Base-by-base conservation (phyloP, 352 stramenopile genomes). In the Phytophthora pistaciae region DNA sequence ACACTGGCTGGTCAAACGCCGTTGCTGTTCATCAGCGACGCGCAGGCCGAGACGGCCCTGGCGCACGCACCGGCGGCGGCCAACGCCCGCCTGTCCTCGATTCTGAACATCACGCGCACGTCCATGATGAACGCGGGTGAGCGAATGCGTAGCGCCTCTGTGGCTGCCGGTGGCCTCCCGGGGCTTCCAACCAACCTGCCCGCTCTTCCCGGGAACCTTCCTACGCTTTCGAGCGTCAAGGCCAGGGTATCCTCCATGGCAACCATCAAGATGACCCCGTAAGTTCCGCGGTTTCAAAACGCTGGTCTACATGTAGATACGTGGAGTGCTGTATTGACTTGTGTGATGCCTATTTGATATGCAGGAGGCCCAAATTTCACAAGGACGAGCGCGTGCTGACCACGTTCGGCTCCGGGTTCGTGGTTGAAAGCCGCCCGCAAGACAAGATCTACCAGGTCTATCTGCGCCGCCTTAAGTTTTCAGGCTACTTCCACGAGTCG, bases 391-490 rank as follows among this genome's bases (percentile, higher is more conserved):
- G 89, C 20, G 84, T 96, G 65, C 53, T 96, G 40, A 93, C 85
- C 16, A 79, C 64, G 33, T 93, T 94, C 61, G 89, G 89, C 36
- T 96, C 89, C 23, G 89, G 87, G n/a, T 94, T 94, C 50, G 67
- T 96, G 36, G 73, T 85, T 21, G 84, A 93, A 42, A 61, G 68
- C 2, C 82, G 88, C 16, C 72, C 75, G 3, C 69, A 84, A 23
- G 87, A 92, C 31, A 84, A 88, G 29, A 92, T 94, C 70, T 96
- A 96, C 71, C 78, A 88, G 50, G 84, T 96, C 21, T 78, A 91
- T 42, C 77, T 96, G 44, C 89, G 89, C n/a, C 87, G 88, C 3
- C 79, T 94, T 31, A 84, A 87, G 64, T 85, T 88, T 57, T 78
- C 66, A 3, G 89, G 85, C 8, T 94, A 83, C 64, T 96, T 94